A percentile compares a stretch with the other conserved stretches of the same genome.
These are phyloP conservation scores for Elsinoe australis DNA, from an alignment of 2,329 filamentous ascomycete species.

Conservation along the genomic window DNA sequence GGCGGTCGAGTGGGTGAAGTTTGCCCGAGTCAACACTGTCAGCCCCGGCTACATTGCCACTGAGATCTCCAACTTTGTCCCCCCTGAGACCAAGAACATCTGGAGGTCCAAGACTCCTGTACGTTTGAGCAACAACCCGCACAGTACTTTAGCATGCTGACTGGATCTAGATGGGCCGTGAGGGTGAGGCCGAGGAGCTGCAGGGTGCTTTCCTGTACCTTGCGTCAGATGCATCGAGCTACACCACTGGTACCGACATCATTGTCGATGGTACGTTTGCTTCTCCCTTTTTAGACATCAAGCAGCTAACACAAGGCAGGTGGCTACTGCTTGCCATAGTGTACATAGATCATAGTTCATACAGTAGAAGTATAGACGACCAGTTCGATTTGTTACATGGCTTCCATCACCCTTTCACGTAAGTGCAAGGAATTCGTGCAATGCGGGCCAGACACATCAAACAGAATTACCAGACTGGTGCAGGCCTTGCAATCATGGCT, in stretches of 20 bases:
- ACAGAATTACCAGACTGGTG: too few species aligned
- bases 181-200: constrained; percentile 65
- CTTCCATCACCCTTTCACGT: too few species aligned
- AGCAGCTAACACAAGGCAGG: background rate
- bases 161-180: constrained; percentile 56
- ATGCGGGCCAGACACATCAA: too few species aligned
- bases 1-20: constrained; percentile 69
- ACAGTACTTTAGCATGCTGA: background rate
- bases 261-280: constrained; percentile 67
- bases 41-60: constrained; percentile 68
- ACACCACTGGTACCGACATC: constrained; percentile 61
- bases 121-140: background rate
- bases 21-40: constrained; percentile 64
- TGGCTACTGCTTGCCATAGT: constrained; percentile 17
- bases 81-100: constrained; percentile 58
- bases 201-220: constrained; percentile 79
- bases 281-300: background rate
- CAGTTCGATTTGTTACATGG: too few species aligned
- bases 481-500: too few species aligned
- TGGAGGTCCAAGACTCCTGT: constrained; percentile 63
- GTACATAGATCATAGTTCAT: too few species aligned
- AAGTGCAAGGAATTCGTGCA: too few species aligned
- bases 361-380: too few species aligned
- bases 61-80: constrained; percentile 60
- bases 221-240: constrained; percentile 72